Base-by-base conservation (phyloP, 2,329 filamentous ascomycete genomes). In the Sordariomycetes sp. region DNA sequence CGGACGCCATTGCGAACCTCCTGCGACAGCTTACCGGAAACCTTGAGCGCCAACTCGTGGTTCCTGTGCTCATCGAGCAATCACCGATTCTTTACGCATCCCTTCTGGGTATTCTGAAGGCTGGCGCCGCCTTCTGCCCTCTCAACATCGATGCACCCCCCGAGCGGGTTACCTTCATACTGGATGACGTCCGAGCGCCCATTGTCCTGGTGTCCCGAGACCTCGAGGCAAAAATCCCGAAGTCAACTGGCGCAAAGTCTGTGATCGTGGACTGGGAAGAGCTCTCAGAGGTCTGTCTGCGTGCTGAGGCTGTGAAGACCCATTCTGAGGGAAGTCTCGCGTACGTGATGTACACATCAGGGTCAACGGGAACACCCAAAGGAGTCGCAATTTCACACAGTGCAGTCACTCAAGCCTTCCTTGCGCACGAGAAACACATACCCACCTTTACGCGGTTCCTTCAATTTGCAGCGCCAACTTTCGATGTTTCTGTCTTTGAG, bases 401-500 rank as follows among this genome's bases (percentile, higher is more conserved):
- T 19, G 84, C 88, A 12, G 86, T 72, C 7, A 82, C 84, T 0
- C 88, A 94, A 53, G 86, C 83, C 37, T 59, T 95, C 7, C 67
- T 94, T 28, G 85, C 86, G 3, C 88, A 95, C 50, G 70, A 93
- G 47, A 68, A 63, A 30, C 77, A 88, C 46, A 79, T 95, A 26
- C 88, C 88, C 3, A 25, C 34, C 0, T 94, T 94, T 50, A 65
- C 66, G 12, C 74, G 86, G 30, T 94, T 95, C 53, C 70, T 95
- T 1, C 88, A 95, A 53, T 94, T 94, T 54, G 88, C 88, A 5
- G 82, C 86, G 4, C 86, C 88, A 1, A 94, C 87, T 0, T 95
- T 95, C 51, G 88, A 95, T 55, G 88, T 95, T 7, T 94, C 86
- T 0, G 81, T 94, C 6, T 95, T 95, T 52, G 88, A 95, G 52